Evolutionary conservation across 2,329 filamentous ascomycete species (phyloP).

Genomic region (Pestalotiopsis sp.): DNA sequence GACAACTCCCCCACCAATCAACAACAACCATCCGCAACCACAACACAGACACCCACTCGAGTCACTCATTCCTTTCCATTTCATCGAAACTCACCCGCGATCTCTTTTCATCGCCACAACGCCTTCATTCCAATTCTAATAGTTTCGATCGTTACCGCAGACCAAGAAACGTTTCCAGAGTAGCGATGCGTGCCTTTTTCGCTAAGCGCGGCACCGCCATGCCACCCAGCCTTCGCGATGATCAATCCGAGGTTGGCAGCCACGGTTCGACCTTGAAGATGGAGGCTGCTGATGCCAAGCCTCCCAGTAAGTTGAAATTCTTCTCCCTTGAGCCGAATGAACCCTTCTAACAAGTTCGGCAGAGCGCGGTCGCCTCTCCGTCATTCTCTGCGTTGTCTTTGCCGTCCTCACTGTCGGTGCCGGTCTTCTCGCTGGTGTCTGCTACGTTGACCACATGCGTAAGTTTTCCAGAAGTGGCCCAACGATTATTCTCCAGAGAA

Average conservation of each 20-base stretch:
- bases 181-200: constrained; percentile 11
- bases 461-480: not conserved
- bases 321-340: not conserved
- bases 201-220: constrained; percentile 12
- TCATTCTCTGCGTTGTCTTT: constrained; percentile 5
- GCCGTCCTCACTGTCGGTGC: not conserved
- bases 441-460: constrained; percentile 11
- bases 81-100: not conserved
- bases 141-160: not conserved
- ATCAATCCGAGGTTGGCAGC: constrained; percentile 8
- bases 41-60: not conserved
- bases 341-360: not conserved
- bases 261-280: constrained; percentile 6
- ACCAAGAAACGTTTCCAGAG: not conserved
- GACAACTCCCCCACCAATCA: not conserved
- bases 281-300: not conserved
- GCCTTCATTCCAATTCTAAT: not conserved
- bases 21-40: not conserved
- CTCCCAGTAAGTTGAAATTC: not conserved
- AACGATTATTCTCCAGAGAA: not conserved
- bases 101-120: not conserved
- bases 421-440: constrained; percentile 5
- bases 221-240: constrained; percentile 4
- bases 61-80: not conserved
- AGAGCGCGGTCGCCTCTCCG: not conserved